Evolutionary conservation across 371 early-diverging fungal genomes (phyloP).

Genomic region (Coemansia sp.): DNA sequence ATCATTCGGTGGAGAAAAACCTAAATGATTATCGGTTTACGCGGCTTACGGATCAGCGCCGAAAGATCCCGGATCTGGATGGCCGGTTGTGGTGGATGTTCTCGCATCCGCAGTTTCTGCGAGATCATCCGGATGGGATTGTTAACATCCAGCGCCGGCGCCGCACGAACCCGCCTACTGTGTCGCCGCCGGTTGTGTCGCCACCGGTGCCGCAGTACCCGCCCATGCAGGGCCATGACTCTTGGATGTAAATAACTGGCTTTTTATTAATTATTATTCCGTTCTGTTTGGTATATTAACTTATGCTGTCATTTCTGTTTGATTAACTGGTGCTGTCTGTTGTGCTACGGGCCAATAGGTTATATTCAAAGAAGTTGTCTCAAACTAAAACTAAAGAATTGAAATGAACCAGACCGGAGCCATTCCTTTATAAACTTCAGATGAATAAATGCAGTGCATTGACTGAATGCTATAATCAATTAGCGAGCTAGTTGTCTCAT

Average conservation of each 20-base stretch:
- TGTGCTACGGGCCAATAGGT: no score
- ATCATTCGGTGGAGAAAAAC: constrained; percentile 49
- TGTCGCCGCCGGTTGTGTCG: constrained; percentile 18
- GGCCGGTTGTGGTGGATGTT: constrained; percentile 51
- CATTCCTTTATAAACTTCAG: no score
- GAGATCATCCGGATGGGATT: constrained; percentile 40
- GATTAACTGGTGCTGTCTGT: no score
- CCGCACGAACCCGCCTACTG: constrained; percentile 43
- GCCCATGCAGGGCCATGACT: constrained; percentile 17
- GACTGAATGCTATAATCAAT: no score
- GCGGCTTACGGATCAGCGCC: constrained; percentile 45
- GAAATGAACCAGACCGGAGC: no score
- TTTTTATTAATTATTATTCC: no score
- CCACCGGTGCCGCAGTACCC: constrained; percentile 1
- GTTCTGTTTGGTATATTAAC: no score
- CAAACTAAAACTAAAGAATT: no score
- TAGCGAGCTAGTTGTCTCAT: no score
- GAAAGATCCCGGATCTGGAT: constrained; percentile 41
- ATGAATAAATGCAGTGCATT: no score
- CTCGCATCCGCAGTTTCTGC: constrained; percentile 44
- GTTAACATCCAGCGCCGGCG: constrained; percentile 46
- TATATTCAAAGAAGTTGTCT: no score
- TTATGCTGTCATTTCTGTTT: no score
- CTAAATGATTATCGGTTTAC: constrained; percentile 47
- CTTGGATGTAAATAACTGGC: constrained; percentile 26